Base-by-base conservation (phyloP, 2,329 filamentous ascomycete species). In the Alternaria sp. region DNA sequence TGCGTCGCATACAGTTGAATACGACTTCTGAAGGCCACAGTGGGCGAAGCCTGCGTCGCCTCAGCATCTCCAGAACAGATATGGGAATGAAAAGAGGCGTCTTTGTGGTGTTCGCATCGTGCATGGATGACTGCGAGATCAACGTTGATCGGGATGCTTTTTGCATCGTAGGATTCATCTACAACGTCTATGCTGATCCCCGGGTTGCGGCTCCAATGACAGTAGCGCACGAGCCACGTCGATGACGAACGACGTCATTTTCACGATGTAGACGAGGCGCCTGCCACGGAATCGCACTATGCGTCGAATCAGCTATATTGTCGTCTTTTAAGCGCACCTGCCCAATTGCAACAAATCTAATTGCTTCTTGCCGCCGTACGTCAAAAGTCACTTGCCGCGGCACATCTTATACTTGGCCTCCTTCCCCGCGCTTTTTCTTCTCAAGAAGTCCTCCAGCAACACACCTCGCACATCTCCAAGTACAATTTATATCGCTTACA, bases 121-220 rank as follows among this genome's bases (percentile, higher is more conserved):
- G 30, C 46, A 60, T 22, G 22, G 34, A 45, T 18, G 27, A 18
- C 7, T 36, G 40, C 25, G 34, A 36, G 27, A 54, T 34, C 18
- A 44, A 14, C 51, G 20, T 54, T 54, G 27, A 54, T 34, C 54
- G 50, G 44, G 30, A 46, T 53, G 32, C 18, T 41, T 41, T 51
- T 41, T 40, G 34, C 16, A 20, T 43, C 20, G 53, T 51, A 36
- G 54, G 16, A 41, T 52, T 14, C 32, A 20, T 43, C 34, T 40
- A 34, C 34, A 16, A 22, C 20, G 20, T 43, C 22, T 28, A 9
- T 32, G 49, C 22, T 27, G 48, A 65, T 66, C 55, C 46, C 22
- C 30, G 52, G 57, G 43, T 54, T 60, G 61, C 59, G 60, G 63
- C 63, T 66, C 63, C 59, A 64, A 63, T 61, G 54, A 58, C 57